These are phyloP conservation scores for Teratosphaeria zuluensis DNA, from an alignment of 2,329 filamentous ascomycete species.

Conservation along the genomic window DNA sequence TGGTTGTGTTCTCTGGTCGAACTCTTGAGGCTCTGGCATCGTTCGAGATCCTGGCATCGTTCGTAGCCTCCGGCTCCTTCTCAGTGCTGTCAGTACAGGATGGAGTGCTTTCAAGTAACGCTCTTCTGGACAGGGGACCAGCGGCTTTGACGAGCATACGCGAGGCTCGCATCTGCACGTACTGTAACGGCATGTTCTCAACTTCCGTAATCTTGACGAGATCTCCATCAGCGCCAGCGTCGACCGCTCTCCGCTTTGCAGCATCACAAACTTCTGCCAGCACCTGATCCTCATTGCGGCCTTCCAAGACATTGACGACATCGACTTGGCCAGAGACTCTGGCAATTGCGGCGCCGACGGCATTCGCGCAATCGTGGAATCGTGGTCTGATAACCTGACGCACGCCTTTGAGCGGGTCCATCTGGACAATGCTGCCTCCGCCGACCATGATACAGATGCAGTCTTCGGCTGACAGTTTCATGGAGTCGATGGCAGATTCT, in stretches of 20 bases:
- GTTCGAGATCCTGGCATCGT: neutral
- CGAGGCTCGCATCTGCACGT: constrained; percentile 23
- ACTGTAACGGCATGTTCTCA: constrained; percentile 30
- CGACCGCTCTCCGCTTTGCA: constrained; percentile 28
- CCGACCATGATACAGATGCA: constrained; percentile 48
- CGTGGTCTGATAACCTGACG: constrained; percentile 42
- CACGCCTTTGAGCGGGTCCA: constrained; percentile 40
- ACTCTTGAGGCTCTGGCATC: neutral
- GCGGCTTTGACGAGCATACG: constrained; percentile 24
- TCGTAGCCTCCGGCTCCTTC: neutral
- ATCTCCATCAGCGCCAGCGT: constrained; percentile 23
- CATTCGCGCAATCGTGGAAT: constrained; percentile 48
- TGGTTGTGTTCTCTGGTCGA: neutral
- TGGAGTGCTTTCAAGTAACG: constrained; percentile 6
- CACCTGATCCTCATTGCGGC: constrained; percentile 28
- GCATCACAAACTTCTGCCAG: constrained; percentile 28
- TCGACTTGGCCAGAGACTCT: constrained; percentile 46
- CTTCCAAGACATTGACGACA: constrained; percentile 37
- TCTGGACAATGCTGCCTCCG: constrained; percentile 46
- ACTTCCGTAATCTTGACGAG: constrained; percentile 39
- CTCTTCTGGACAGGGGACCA: constrained; percentile 20
- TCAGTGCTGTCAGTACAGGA: neutral
- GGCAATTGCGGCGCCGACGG: constrained; percentile 51
- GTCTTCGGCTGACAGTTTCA: constrained; percentile 46
- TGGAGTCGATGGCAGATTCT: constrained; percentile 44